Conservation (phyloP, 352 stramenopile species). For the Globisporangium rhizosaccharum region DNA sequence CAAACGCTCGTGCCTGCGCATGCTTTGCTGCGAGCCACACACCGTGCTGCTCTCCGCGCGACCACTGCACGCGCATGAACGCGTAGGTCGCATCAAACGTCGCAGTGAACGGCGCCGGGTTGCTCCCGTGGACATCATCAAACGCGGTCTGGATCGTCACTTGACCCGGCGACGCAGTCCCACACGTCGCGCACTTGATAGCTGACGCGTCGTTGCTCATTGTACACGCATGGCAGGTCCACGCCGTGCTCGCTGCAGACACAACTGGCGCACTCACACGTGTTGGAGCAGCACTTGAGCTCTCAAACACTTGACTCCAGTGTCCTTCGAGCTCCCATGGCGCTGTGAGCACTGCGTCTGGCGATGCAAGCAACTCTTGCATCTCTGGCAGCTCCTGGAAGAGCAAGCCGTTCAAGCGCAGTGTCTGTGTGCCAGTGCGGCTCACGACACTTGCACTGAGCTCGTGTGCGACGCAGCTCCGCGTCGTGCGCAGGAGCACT, state of each 20-base stretch:
- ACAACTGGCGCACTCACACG: slow-evolving; percentile 17
- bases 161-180: slow-evolving; percentile 43
- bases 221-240: slow-evolving; percentile 70
- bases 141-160: slow-evolving; percentile 25
- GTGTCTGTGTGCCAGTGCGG: slow-evolving; percentile 25
- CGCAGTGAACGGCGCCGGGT: slow-evolving; percentile 69
- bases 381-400: slow-evolving; percentile 50
- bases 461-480: slow-evolving; percentile 59
- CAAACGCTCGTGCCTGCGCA: slow-evolving; percentile 22
- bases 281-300: slow-evolving; percentile 8
- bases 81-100: slow-evolving; percentile 47
- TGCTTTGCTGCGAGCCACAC: slow-evolving; percentile 70
- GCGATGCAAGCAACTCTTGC: slow-evolving; percentile 33
- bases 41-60: slow-evolving; percentile 72
- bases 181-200: slow-evolving; percentile 69
- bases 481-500: slow-evolving; percentile 48
- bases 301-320: slow-evolving; percentile 62
- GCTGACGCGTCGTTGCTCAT: slow-evolving; percentile 63
- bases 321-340: slow-evolving; percentile 69
- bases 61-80: slow-evolving; percentile 82
- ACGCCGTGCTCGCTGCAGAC: slow-evolving; percentile 27
- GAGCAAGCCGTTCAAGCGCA: slow-evolving; percentile 60
- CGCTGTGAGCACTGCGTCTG: slow-evolving; percentile 17
- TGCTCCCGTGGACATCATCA: slow-evolving; percentile 44
- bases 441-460: slow-evolving; percentile 55